A percentile compares a stretch with the other conserved stretches of the same genome.
These are phyloP conservation scores for Populus tremula DNA, from an alignment of 345 rosid species.

Conservation along the genomic window DNA sequence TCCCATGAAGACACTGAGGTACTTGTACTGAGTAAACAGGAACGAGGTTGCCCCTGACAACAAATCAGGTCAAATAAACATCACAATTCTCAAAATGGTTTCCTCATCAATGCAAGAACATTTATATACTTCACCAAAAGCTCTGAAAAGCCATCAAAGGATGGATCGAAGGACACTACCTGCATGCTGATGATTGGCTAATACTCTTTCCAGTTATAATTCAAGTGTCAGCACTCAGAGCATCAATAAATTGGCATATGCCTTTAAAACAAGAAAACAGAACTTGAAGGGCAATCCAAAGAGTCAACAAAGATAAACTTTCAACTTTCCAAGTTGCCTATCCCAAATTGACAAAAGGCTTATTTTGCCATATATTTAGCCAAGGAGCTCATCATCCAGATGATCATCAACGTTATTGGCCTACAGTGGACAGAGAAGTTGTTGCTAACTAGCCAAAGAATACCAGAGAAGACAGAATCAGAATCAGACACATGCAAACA, in stretches of 20 bases:
- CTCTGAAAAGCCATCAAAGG: background rate
- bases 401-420: background rate
- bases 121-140: background rate
- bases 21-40: conserved; percentile 58
- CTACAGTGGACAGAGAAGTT: background rate
- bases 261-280: background rate
- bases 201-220: background rate
- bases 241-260: background rate
- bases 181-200: background rate
- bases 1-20: conserved; percentile 50
- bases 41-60: conserved; percentile 64
- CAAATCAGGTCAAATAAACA: background rate
- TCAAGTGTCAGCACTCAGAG: background rate
- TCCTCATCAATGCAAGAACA: background rate
- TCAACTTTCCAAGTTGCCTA: too few species aligned
- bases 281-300: too few species aligned
- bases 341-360: too few species aligned
- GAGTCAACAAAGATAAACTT: too few species aligned
- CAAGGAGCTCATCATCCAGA: background rate
- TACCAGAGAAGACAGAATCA: background rate
- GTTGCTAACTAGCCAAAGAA: background rate
- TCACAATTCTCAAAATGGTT: background rate
- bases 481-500: background rate
- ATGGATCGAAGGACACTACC: background rate
- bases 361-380: too few species aligned